A percentile compares a stretch with the other conserved stretches of the same genome.
Evolutionary conservation across 371 early-diverging fungal genomes (phyloP).

Genomic region (Syncephalastrum racemosum): DNA sequence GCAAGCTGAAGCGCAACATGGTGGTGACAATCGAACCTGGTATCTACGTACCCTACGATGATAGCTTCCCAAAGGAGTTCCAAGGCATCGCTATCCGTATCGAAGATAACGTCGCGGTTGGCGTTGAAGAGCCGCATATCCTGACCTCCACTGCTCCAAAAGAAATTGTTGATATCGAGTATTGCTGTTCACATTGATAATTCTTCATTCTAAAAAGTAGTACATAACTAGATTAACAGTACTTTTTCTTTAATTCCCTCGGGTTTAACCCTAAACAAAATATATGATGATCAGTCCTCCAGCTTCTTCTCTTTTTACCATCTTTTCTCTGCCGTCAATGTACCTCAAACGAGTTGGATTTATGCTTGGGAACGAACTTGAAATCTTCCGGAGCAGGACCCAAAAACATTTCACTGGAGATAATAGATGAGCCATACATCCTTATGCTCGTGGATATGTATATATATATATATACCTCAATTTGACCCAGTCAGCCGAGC

Average conservation of each 20-base stretch:
- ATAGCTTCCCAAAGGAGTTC: slow-evolving; percentile 76
- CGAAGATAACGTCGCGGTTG: slow-evolving; percentile 91
- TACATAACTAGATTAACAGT: too few species aligned
- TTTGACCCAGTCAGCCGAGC: slow-evolving; percentile 90
- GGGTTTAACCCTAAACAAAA: too few species aligned
- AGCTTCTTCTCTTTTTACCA: too few species aligned
- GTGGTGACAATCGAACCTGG: slow-evolving; percentile 97
- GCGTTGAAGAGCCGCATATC: slow-evolving; percentile 66
- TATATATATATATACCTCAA: slow-evolving; percentile 60
- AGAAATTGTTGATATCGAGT: slow-evolving; percentile 88
- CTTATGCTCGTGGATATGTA: background rate
- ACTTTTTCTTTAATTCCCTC: too few species aligned
- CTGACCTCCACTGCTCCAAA: slow-evolving; percentile 83
- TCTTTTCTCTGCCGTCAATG: background rate
- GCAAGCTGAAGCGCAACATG: slow-evolving; percentile 76
- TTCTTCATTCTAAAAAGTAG: too few species aligned
- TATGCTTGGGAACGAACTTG: slow-evolving; percentile 91
- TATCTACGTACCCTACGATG: slow-evolving; percentile 83
- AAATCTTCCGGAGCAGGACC: slow-evolving; percentile 89
- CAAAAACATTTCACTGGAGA: slow-evolving; percentile 66
- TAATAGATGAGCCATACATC: background rate
- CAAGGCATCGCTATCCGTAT: slow-evolving; percentile 95
- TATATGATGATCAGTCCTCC: too few species aligned
- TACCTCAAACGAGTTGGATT: slow-evolving; percentile 81
- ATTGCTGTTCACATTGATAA: slow-evolving; percentile 38